Percentiles rank a stretch among this genome's conserved stretches.
Conservation (phyloP, 2,329 filamentous ascomycete genomes). For the Xylaria sp. region DNA sequence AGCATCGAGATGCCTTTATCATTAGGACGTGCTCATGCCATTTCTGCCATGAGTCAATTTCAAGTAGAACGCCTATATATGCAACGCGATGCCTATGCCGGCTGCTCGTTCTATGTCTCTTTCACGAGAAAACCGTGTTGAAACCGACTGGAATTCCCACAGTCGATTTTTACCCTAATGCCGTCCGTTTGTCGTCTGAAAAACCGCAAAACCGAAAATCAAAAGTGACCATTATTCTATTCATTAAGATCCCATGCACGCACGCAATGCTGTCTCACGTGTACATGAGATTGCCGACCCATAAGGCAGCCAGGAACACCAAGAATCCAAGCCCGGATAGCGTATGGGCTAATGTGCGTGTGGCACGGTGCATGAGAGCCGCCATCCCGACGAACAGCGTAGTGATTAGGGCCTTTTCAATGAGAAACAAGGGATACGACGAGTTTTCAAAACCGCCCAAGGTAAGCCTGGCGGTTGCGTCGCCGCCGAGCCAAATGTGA, state of each 20-base stretch:
- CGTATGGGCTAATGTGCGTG: constrained; percentile 29
- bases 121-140: constrained; percentile 27
- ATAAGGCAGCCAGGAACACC: constrained; percentile 30
- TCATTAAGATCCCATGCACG: constrained; percentile 25
- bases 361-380: constrained; percentile 32
- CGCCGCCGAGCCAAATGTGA: constrained; percentile 66
- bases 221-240: constrained; percentile 32
- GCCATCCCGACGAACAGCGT: constrained; percentile 36
- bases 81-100: constrained; percentile 22
- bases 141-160: constrained; percentile 33
- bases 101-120: constrained; percentile 29
- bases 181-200: constrained; percentile 27
- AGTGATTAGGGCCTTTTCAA: constrained; percentile 38
- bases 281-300: constrained; percentile 35
- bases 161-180: constrained; percentile 28
- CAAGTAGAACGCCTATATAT: constrained; percentile 20
- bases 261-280: constrained; percentile 31
- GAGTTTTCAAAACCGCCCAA: constrained; percentile 31
- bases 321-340: constrained; percentile 28
- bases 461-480: constrained; percentile 57
- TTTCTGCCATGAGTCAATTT: constrained; percentile 25
- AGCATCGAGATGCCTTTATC: constrained; percentile 18
- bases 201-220: constrained; percentile 25
- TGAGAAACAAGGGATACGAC: constrained; percentile 26
- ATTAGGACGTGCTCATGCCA: constrained; percentile 29